Conservation (phyloP, 345 rosid genomes). For the Hibiscus tridactylites region DNA sequence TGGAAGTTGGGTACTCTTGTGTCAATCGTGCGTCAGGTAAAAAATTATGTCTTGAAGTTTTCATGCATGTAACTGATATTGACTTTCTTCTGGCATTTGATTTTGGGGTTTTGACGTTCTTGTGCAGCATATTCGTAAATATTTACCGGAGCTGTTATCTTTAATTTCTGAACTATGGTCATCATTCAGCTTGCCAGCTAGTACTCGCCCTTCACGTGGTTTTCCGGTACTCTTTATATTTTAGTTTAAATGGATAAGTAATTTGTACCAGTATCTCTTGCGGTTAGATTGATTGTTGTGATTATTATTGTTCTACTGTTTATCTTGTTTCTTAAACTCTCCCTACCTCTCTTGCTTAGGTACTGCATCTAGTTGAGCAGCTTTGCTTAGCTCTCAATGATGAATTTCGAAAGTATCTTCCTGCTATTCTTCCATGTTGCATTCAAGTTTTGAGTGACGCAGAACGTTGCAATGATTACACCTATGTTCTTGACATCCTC, state of each 20-base stretch:
- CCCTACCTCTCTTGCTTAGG: slow-evolving; percentile 30
- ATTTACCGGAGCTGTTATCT: slow-evolving; percentile 71
- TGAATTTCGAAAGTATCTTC: slow-evolving; percentile 90
- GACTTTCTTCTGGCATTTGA: slow-evolving; percentile 5
- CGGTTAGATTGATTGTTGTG: not conserved
- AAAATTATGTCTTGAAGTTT: slow-evolving; percentile 2
- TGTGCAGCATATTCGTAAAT: slow-evolving; percentile 94
- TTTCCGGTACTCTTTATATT: slow-evolving; percentile 48
- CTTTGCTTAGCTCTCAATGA: slow-evolving; percentile 97
- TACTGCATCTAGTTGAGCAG: slow-evolving; percentile 93
- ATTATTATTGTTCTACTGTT: not conserved
- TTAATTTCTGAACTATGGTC: slow-evolving; percentile 92
- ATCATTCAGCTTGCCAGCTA: slow-evolving; percentile 74
- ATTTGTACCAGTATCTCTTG: not conserved
- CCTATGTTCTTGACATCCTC: slow-evolving; percentile 78
- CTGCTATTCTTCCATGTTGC: slow-evolving; percentile 88
- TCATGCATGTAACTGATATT: not conserved
- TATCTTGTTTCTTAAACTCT: not conserved
- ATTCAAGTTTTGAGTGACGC: slow-evolving; percentile 95
- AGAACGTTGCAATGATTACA: slow-evolving; percentile 81
- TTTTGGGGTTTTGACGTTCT: slow-evolving; percentile 17
- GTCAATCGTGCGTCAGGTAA: slow-evolving; percentile 96
- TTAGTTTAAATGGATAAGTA: not conserved
- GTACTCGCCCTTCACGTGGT: slow-evolving; percentile 64
- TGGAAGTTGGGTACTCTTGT: slow-evolving; percentile 98